Conservation (phyloP, 768 basidiomycete genomes). For the Boletus reticuloceps region DNA sequence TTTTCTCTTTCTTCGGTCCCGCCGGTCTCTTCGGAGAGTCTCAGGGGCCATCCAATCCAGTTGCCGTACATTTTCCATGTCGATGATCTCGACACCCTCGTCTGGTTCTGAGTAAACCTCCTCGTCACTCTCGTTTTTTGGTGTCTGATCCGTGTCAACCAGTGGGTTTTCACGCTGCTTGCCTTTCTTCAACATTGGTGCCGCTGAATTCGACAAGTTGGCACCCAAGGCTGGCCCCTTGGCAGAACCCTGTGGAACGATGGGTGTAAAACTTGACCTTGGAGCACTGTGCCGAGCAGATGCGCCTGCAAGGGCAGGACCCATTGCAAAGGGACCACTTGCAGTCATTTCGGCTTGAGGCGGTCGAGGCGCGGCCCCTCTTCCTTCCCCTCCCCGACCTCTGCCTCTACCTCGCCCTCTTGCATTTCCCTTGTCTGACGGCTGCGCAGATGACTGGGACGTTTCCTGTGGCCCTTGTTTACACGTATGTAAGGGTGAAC, state of each 20-base stretch:
- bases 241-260: conserved; percentile 38
- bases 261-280: conserved; percentile 56
- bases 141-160: conserved; percentile 22
- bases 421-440: conserved; percentile 42
- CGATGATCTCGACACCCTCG: conserved; percentile 83
- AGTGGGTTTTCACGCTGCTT: conserved; percentile 30
- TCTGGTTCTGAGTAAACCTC: conserved; percentile 86
- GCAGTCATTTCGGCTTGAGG: conserved; percentile 73
- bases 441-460: conserved; percentile 30
- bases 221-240: conserved; percentile 43
- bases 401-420: conserved; percentile 47
- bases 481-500: neutral
- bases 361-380: conserved; percentile 42
- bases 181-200: conserved; percentile 50
- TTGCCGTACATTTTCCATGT: conserved; percentile 71
- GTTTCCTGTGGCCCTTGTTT: conserved; percentile 44
- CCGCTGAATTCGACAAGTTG: conserved; percentile 47
- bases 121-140: conserved; percentile 46
- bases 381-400: conserved; percentile 54
- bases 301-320: conserved; percentile 66
- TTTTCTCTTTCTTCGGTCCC: conserved; percentile 36
- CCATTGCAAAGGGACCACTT: conserved; percentile 86
- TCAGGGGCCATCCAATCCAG: conserved; percentile 93
- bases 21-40: conserved; percentile 52
- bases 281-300: conserved; percentile 48